These are phyloP conservation scores for Fusarium avenaceum DNA, from an alignment of 2,329 filamentous ascomycete species.

Conservation along the genomic window DNA sequence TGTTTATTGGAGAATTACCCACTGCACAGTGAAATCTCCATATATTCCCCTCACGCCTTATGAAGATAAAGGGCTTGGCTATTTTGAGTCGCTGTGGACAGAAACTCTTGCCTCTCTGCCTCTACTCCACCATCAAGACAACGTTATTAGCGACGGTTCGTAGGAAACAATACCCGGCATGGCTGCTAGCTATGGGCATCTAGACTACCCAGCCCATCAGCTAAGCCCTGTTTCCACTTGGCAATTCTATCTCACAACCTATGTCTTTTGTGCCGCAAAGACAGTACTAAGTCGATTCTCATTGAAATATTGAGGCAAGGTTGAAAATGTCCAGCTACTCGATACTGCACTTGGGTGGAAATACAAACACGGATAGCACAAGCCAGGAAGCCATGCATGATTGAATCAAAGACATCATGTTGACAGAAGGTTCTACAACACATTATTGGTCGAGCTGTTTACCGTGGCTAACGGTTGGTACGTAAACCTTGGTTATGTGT, in stretches of 20 bases:
- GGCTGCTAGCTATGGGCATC: neutral
- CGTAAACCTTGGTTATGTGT: slow-evolving; percentile 22
- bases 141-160: neutral
- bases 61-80: slow-evolving; percentile 13
- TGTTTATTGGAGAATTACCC: neutral
- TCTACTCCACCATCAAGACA: slow-evolving; percentile 12
- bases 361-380: too few species aligned
- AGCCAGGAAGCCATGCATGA: neutral
- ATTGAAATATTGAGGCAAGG: neutral
- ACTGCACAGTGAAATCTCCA: slow-evolving; percentile 1
- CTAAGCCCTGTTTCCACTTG: slow-evolving; percentile 6
- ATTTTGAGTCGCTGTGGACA: slow-evolving; percentile 3
- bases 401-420: slow-evolving; percentile 4
- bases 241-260: slow-evolving; percentile 5
- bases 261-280: neutral
- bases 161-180: slow-evolving; percentile 3
- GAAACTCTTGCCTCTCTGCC: too few species aligned
- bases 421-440: slow-evolving; percentile 14
- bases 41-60: slow-evolving; percentile 13
- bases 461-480: slow-evolving; percentile 22
- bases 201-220: neutral
- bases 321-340: neutral
- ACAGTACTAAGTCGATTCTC: neutral
- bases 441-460: slow-evolving; percentile 24
- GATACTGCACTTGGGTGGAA: too few species aligned